phyloP scores from a whole-genome alignment of 139 green algal species.

The Diplosphaera chodatii region DNA sequence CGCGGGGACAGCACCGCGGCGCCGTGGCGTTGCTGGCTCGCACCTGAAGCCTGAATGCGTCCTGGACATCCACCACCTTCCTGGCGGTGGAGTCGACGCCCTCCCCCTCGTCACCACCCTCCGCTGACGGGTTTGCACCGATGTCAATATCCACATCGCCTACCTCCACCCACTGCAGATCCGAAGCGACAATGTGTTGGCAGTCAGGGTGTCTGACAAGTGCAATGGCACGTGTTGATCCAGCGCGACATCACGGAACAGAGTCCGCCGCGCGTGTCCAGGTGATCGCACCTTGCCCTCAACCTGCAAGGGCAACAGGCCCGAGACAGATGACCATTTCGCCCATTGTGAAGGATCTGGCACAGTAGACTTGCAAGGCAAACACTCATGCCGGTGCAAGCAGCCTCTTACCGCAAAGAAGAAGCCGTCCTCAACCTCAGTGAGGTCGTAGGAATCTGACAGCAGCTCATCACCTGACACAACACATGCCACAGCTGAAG shows the following conservation, averaged over 20 bases:
- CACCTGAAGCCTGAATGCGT: constrained; percentile 47
- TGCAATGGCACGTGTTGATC: too few relatives aligned
- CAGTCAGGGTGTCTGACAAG: too few relatives aligned
- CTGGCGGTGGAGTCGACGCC: constrained; percentile 23
- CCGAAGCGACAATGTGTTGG: not conserved
- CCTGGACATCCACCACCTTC: constrained; percentile 52
- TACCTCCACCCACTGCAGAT: constrained; percentile 37
- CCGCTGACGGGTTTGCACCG: constrained; percentile 51
- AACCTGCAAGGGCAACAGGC: not conserved
- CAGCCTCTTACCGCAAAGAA: constrained; percentile 27
- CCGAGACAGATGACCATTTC: too few relatives aligned
- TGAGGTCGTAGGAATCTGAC: constrained; percentile 26
- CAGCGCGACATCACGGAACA: not conserved
- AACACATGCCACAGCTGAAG: too few relatives aligned
- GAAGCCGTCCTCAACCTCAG: constrained; percentile 36
- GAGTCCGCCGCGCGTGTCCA: not conserved
- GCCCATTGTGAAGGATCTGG: too few relatives aligned
- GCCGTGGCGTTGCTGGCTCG: not conserved
- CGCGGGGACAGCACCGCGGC: too few relatives aligned
- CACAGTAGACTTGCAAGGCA: constrained; percentile 4
- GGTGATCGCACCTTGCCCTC: not conserved
- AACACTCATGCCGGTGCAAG: too few relatives aligned
- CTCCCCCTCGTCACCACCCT: constrained; percentile 48
- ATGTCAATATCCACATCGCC: constrained; percentile 52
- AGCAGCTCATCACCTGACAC: constrained; percentile 36